Percentiles rank a stretch among this genome's conserved stretches.
Evolutionary conservation across 73 alveolate species (phyloP).

Genomic region (Tetrahymena borealis): DNA sequence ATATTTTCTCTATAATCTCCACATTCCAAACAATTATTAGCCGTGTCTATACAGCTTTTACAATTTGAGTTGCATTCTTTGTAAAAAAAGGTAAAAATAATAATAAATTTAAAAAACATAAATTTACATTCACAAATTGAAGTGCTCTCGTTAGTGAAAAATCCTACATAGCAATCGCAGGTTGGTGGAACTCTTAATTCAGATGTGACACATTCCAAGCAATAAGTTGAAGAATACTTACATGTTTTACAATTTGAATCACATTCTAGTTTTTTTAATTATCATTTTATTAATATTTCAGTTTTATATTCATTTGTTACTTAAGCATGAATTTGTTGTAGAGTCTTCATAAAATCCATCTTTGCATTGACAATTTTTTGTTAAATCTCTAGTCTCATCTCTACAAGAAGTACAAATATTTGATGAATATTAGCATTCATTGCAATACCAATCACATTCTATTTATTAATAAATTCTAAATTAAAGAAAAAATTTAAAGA

Average conservation of each 20-base stretch:
- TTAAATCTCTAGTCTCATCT: background rate
- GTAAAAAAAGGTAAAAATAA: background rate
- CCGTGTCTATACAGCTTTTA: background rate
- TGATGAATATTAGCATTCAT: background rate
- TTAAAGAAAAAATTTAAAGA: too few species aligned
- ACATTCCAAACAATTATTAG: background rate
- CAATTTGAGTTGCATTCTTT: background rate
- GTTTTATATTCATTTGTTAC: background rate
- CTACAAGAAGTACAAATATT: background rate
- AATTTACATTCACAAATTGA: background rate
- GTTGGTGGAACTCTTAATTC: background rate
- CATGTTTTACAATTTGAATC: background rate
- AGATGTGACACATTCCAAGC: background rate
- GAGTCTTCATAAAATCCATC: background rate
- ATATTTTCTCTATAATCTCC: background rate
- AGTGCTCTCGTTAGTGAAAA: background rate
- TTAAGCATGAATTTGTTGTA: background rate
- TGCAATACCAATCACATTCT: background rate
- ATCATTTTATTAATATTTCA: background rate
- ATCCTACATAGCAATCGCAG: background rate
- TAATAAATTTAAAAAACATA: background rate
- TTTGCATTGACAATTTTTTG: background rate
- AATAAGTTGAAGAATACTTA: background rate
- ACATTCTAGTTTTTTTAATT: background rate
- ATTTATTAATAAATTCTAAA: background rate